Base-by-base conservation (phyloP, 306 rosid genomes). In the Ziziphus jujuba region DNA sequence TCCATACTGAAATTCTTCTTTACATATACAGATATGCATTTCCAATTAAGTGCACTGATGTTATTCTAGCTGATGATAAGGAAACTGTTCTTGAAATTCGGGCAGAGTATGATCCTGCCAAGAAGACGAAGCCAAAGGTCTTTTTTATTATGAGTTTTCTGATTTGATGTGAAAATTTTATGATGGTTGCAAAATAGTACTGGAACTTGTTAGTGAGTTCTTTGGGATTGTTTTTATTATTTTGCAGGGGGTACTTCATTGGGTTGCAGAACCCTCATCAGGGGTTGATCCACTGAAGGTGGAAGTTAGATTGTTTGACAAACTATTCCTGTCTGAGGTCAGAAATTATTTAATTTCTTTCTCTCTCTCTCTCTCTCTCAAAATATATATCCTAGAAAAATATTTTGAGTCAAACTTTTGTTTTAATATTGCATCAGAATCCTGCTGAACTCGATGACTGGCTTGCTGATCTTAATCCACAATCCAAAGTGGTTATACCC, bases 101-200 rank as follows among this genome's bases (percentile, higher is more conserved):
- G 22, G 97, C 96, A 0, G 96, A 93, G 84, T 93, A 90, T 67
- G 97, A 93, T 71, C 87, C 89, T 47, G 82, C 87, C 49, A 93
- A 93, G 87, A 93, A 85, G 85, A 81, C 96, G 53, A 93, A 93
- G 86, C 99, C 97, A 31, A 93, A 93, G 99, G 99, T 93, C 56
- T 59, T 61, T 75, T 69, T 50, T 7, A 9, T 25, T 66, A 14
- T 21, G 21, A 21, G 52, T 24, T 48, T 36, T n/a, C 21, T 70
- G 52, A 40, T 76, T 66, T 31, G 61, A 19, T 36, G 53, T 53
- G 66, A 49, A 5, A 68, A 47, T 74, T 49, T 11, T 49, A 51
- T 56, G 44, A 55, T 59, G 56, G 56, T 59, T 62, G 49, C 71
- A 33, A n/a, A 65, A 28, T 24, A 61, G 22, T 13, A 43, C 21